phyloP scores from a whole-genome alignment of 768 basidiomycete genomes.

The Russula compacta region DNA sequence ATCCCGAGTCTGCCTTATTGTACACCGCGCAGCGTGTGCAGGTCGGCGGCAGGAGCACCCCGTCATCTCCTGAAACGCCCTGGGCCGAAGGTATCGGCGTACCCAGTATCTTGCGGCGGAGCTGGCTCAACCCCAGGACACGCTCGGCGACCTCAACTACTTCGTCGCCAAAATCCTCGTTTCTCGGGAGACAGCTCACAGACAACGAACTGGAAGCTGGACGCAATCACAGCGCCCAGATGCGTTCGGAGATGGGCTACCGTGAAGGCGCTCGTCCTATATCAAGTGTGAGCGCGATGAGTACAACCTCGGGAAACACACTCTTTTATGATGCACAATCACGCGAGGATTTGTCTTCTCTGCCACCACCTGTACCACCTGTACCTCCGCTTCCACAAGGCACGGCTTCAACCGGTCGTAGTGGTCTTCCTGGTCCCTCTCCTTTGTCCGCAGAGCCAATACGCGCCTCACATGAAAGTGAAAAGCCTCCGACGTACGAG shows the following conservation, averaged over 20 bases:
- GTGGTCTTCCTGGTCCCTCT: conserved; percentile 2
- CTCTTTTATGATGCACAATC: conserved; percentile 57
- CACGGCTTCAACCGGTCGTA: conserved; percentile 2
- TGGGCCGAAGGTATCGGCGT: conserved; percentile 11
- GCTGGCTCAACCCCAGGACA: conserved; percentile 18
- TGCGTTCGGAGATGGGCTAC: conserved; percentile 13
- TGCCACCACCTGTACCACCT: conserved; percentile 26
- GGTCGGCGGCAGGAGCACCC: conserved; percentile 19
- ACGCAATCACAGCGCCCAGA: conserved; percentile 26
- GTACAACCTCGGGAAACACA: conserved; percentile 41
- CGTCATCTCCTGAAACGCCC: conserved; percentile 23
- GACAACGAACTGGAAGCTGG: conserved; percentile 22
- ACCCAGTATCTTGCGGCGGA: conserved; percentile 8
- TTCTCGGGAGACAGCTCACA: conserved; percentile 6
- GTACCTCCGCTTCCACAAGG: conserved; percentile 29
- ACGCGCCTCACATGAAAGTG: background rate
- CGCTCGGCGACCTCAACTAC: conserved; percentile 4
- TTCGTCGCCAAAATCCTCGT: conserved; percentile 6
- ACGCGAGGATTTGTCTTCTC: conserved; percentile 35
- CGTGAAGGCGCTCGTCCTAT: conserved; percentile 39
- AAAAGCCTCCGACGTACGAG: conserved; percentile 10
- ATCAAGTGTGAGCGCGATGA: conserved; percentile 48
- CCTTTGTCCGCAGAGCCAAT: conserved; percentile 15
- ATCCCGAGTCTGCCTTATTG: conserved; percentile 35
- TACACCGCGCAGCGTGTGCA: conserved; percentile 42